These are phyloP conservation scores for Coleophoma cylindrospora DNA, from an alignment of 2,329 filamentous ascomycete species.

Conservation along the genomic window DNA sequence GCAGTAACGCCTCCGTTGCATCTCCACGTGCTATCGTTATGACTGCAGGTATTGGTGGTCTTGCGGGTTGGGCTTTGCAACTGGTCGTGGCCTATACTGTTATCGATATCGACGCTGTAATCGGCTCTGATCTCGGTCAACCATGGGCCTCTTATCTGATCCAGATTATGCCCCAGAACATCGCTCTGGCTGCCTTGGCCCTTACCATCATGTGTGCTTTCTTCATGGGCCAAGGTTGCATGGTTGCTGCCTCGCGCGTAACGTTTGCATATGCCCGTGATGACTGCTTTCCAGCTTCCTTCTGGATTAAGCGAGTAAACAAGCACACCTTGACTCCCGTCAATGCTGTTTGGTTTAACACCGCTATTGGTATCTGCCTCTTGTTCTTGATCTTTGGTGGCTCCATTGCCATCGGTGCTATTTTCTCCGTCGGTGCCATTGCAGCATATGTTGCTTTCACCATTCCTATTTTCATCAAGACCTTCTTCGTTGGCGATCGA, in stretches of 20 bases:
- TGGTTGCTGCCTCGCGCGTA: conserved; percentile 58
- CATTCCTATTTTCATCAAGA: conserved; percentile 48
- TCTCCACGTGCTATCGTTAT: conserved; percentile 68
- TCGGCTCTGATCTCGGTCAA: conserved; percentile 59
- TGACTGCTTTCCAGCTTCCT: conserved; percentile 58
- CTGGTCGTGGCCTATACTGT: conserved; percentile 67
- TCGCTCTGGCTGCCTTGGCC: conserved; percentile 51
- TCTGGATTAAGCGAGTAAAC: conserved; percentile 55
- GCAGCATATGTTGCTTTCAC: conserved; percentile 57
- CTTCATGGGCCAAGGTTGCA: conserved; percentile 66
- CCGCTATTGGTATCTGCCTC: conserved; percentile 48
- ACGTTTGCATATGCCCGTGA: conserved; percentile 68
- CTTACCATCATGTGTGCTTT: conserved; percentile 63
- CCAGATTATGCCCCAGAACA: conserved; percentile 55
- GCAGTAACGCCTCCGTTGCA: conserved; percentile 66
- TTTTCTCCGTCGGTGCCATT: conserved; percentile 65
- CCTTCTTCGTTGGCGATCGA: conserved; percentile 54
- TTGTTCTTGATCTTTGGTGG: conserved; percentile 62
- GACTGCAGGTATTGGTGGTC: conserved; percentile 60
- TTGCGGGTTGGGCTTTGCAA: conserved; percentile 70
- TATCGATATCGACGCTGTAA: conserved; percentile 48
- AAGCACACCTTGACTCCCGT: conserved; percentile 54
- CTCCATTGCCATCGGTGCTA: conserved; percentile 51
- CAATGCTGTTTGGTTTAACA: conserved; percentile 64
- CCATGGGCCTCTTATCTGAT: conserved; percentile 65